Evolutionary conservation across 164 flowering plant genomes (phyloP).

Genomic region (Brasenia schreberi): DNA sequence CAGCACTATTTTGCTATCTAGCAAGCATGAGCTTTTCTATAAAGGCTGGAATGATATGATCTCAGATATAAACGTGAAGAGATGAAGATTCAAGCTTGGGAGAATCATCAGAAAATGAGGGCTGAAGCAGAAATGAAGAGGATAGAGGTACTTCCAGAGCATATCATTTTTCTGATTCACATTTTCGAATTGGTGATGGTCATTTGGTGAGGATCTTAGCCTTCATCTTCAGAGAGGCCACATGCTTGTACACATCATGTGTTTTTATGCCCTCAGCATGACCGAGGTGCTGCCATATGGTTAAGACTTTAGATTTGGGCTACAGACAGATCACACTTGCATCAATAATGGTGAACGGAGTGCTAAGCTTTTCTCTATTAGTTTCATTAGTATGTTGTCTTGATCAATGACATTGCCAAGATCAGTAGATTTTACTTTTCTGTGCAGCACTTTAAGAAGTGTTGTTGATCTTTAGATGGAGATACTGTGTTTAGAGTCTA

Average conservation of each 20-base stretch:
- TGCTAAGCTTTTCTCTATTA: neutral
- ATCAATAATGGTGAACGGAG: neutral
- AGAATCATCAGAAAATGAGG: slow-evolving; percentile 62
- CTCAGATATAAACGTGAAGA: slow-evolving; percentile 72
- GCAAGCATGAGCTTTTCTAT: neutral
- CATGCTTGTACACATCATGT: no score
- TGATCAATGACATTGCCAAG: no score
- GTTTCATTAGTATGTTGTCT: no score
- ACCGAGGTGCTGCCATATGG: neutral
- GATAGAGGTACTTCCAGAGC: slow-evolving; percentile 42
- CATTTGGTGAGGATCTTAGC: no score
- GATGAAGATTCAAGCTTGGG: slow-evolving; percentile 88
- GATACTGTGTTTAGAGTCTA: no score
- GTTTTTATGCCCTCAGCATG: no score
- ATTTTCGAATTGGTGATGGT: no score
- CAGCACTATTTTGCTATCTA: neutral
- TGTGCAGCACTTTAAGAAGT: neutral
- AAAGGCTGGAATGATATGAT: neutral
- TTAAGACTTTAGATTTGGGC: neutral
- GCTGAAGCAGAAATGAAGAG: slow-evolving; percentile 70
- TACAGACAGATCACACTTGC: neutral
- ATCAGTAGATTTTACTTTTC: neutral
- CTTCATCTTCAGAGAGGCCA: no score
- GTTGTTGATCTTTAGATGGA: neutral
- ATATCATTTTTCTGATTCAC: neutral